phyloP scores from a whole-genome alignment of 495 filamentous ascomycete species.

The Penicillium daleae region DNA sequence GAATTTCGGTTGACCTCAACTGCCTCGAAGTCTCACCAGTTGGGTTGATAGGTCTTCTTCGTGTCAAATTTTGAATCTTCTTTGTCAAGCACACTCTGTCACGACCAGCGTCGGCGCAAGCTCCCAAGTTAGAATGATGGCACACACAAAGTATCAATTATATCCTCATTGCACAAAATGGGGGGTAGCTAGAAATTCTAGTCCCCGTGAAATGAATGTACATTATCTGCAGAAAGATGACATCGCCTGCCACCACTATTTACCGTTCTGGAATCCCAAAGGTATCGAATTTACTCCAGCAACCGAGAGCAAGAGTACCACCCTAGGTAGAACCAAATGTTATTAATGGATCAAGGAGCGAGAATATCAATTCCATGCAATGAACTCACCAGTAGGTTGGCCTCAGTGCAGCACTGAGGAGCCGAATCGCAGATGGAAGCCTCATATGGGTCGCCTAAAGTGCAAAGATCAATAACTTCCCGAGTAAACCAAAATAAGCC shows the following conservation, averaged over 20 bases:
- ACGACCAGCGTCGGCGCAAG: too few relatives aligned
- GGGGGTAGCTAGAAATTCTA: not conserved
- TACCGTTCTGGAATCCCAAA: not conserved
- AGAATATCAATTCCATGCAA: not conserved
- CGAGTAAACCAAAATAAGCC: too few relatives aligned
- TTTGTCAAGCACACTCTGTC: too few relatives aligned
- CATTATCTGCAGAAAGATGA: not conserved
- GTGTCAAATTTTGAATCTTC: not conserved
- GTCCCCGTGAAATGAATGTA: conserved; percentile 3
- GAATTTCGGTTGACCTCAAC: too few relatives aligned
- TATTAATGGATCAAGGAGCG: not conserved
- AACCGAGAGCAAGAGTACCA: conserved; percentile 34
- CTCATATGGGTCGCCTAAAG: conserved; percentile 35
- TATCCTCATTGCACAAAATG: not conserved
- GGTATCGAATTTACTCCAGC: conserved; percentile 15
- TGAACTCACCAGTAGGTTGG: conserved; percentile 39
- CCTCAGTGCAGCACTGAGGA: conserved; percentile 43
- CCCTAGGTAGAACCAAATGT: conserved; percentile 19
- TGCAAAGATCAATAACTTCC: too few relatives aligned
- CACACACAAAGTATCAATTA: not conserved
- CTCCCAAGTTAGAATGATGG: too few relatives aligned
- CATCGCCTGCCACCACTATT: not conserved
- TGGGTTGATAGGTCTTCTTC: not conserved
- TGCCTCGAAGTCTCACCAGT: too few relatives aligned
- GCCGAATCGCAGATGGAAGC: conserved; percentile 20